Evolutionary conservation across 805 yeast species (phyloP), one percentile per base, ranked within the genome.

Genomic region (Nadsonia fulvescens): DNA sequence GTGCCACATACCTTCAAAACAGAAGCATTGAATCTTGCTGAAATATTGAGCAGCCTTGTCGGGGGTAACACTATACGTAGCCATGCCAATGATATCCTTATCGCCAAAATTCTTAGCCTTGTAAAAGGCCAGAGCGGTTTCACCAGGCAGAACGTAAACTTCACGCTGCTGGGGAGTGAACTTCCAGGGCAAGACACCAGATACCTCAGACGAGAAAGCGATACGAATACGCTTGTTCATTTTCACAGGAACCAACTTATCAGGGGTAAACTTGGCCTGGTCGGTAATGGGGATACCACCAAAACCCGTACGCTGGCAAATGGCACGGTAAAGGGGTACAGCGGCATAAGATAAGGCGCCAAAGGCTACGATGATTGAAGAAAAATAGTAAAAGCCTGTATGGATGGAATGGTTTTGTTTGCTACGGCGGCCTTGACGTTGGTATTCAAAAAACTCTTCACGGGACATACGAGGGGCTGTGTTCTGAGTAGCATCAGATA

Each of bases 231-330:
- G 66, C 39, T 72, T 70, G 32, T 74, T 74, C 9, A 83, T 71
- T 31, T 81, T 83, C 5, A 89, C 89, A 0, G 98, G 94, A 12
- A 76, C 55, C 47, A 89, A 56, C 44, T 75, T 77, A 44, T 86
- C 96, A 12, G 81, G 69, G 1, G 94, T 78, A 50, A 89, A 78
- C 40, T 65, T 70, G 7, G 70, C 48, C 22, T 58, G 51, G 45
- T 89, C 96, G 0, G 95, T 83, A 39, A 83, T 75, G 7, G 96
- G 96, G 6, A 75, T 71, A 21, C 98, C 98, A 25, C 86, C 94
- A 66, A 76, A 89, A 0, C 98, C 98, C 1, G 95, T 83, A 49
- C 91, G 65, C 40, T 83, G 78, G 57, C 98, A 89, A 15, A 89
- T 61, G 6, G 83, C 81, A 37, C 95, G 58, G 49, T 89, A 89